Percentiles rank a stretch among this genome's conserved stretches.
phyloP scores from a whole-genome alignment of 306 rosid genomes.

The Begonia fuchsioides region DNA sequence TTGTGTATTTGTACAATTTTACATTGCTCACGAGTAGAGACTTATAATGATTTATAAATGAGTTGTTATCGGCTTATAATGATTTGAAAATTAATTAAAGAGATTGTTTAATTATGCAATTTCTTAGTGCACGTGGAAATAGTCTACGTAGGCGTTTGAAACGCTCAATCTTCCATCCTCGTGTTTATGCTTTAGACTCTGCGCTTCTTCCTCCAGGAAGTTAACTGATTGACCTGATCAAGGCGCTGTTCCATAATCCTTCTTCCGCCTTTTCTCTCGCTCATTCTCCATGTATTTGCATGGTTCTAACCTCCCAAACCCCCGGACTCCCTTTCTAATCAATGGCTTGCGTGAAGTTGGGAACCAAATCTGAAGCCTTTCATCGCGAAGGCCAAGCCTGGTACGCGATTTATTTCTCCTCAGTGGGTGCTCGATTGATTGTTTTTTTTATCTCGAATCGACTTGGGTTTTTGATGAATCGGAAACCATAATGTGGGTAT shows the following conservation, averaged over 20 bases:
- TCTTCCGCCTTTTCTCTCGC: slow-evolving; percentile 9
- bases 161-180: slow-evolving; percentile 18
- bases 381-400: slow-evolving; percentile 59
- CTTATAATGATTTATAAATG: no score
- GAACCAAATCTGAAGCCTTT: slow-evolving; percentile 58
- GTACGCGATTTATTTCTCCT: slow-evolving; percentile 10
- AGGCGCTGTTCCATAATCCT: slow-evolving; percentile 1
- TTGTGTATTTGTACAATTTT: no score
- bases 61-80: no score
- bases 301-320: no score
- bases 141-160: slow-evolving; percentile 7
- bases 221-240: slow-evolving; percentile 1
- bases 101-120: no score
- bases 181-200: slow-evolving; percentile 45
- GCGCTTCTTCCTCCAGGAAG: slow-evolving; percentile 6
- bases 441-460: background rate
- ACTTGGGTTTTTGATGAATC: no score
- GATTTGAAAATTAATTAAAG: no score
- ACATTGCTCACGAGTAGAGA: no score
- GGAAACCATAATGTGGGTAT: background rate
- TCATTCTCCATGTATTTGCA: background rate
- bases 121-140: background rate
- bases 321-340: slow-evolving; percentile 1
- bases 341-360: slow-evolving; percentile 63
- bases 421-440: no score